Evolutionary conservation across 495 filamentous ascomycete species (phyloP).

Genomic region (Penicillium verhagenii): DNA sequence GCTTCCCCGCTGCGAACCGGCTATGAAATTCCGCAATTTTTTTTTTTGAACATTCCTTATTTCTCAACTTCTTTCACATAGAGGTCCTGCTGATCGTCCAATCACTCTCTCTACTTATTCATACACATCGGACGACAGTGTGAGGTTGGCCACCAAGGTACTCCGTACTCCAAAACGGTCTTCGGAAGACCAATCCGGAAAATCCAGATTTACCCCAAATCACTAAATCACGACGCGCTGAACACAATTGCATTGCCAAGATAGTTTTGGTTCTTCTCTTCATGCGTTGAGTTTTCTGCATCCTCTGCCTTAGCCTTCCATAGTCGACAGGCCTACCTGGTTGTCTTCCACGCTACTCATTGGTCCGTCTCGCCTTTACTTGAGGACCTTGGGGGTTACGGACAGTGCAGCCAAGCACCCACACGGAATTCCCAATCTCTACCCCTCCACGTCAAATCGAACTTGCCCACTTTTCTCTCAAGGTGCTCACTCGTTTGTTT

Average conservation of each 20-base stretch:
- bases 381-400: constrained; percentile 30
- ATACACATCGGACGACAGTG: constrained; percentile 1
- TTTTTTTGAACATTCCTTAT: constrained; percentile 18
- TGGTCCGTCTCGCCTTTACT: constrained; percentile 16
- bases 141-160: constrained; percentile 12
- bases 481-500: constrained; percentile 9
- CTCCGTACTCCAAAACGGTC: not conserved
- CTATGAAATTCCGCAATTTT: constrained; percentile 21
- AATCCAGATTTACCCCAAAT: not conserved
- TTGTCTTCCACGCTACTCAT: constrained; percentile 10
- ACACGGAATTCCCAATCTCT: constrained; percentile 8
- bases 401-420: constrained; percentile 11
- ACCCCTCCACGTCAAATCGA: constrained; percentile 14
- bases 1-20: constrained; percentile 10
- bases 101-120: not conserved
- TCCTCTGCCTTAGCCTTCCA: constrained; percentile 4
- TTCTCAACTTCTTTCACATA: not conserved
- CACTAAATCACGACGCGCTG: too few relatives aligned
- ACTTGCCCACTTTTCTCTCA: constrained; percentile 10
- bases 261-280: not conserved
- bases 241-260: constrained; percentile 10
- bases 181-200: not conserved
- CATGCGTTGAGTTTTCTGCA: constrained; percentile 4
- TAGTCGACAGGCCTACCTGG: constrained; percentile 20
- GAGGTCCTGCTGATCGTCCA: not conserved